phyloP scores from a whole-genome alignment of 1,284 basidiomycete species.

The Takashimella koratensis region DNA sequence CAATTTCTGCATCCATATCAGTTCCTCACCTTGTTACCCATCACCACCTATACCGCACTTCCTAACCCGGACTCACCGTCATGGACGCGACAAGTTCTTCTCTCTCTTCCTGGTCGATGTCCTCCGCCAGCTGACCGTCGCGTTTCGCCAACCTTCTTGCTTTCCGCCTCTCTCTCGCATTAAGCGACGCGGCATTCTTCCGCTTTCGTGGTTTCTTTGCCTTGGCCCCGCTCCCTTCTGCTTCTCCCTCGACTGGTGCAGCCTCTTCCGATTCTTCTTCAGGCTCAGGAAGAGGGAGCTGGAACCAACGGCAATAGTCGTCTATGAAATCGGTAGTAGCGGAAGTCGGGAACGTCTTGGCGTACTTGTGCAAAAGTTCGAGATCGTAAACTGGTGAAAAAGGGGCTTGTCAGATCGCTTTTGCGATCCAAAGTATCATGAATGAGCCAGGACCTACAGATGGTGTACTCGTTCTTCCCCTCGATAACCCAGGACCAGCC shows the following conservation, averaged over 20 bases:
- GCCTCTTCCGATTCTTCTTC: conserved; percentile 49
- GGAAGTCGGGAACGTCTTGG: conserved; percentile 64
- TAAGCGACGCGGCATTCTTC: conserved; percentile 19
- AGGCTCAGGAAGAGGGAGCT: conserved; percentile 53
- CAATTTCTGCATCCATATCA: conserved; percentile 37
- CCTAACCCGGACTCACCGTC: conserved; percentile 28
- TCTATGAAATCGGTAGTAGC: conserved; percentile 60
- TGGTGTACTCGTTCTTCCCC: conserved; percentile 63
- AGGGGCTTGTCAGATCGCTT: background rate
- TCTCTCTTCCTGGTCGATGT: conserved; percentile 39
- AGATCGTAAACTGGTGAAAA: conserved; percentile 62
- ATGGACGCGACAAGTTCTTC: conserved; percentile 42
- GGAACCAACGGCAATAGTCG: conserved; percentile 65
- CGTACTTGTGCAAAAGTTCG: conserved; percentile 61
- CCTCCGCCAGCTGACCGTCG: conserved; percentile 36
- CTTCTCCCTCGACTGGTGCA: conserved; percentile 27
- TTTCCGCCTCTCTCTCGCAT: conserved; percentile 36
- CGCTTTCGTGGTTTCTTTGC: conserved; percentile 19
- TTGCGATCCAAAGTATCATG: background rate
- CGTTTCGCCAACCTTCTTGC: conserved; percentile 26
- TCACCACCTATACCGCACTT: background rate
- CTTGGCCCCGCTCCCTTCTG: conserved; percentile 18
- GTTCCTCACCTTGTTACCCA: background rate
- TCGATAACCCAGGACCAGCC: conserved; percentile 62
- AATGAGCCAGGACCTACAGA: conserved; percentile 59